Evolutionary conservation across 805 yeast species (phyloP).

Genomic region (Myxozyma geophila): DNA sequence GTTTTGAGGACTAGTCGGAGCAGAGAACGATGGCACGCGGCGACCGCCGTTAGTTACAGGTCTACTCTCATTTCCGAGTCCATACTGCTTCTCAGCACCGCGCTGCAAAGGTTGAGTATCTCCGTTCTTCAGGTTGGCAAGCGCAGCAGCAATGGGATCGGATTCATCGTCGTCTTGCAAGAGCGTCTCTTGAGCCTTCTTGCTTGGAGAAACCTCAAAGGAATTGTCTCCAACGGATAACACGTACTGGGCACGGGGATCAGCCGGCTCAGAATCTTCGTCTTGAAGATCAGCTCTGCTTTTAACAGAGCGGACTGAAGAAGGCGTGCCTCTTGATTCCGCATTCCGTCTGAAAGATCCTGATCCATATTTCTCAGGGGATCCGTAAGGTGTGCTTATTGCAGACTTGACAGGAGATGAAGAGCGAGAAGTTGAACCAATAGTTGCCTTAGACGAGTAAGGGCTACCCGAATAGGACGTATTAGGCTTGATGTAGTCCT

Average conservation of each 20-base stretch:
- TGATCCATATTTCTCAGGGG: conserved; percentile 3
- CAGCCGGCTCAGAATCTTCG: conserved; percentile 15
- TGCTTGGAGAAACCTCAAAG: conserved; percentile 22
- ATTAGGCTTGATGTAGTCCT: neutral
- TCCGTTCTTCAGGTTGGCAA: conserved; percentile 49
- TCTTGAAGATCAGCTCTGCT: neutral
- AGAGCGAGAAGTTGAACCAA: neutral
- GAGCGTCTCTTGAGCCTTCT: neutral
- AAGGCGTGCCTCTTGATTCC: neutral
- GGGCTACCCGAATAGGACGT: conserved; percentile 1
- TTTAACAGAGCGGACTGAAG: neutral
- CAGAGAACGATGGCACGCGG: conserved; percentile 40
- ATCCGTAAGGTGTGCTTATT: neutral
- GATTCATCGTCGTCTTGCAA: neutral
- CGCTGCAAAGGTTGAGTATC: conserved; percentile 13
- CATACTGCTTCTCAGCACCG: conserved; percentile 20
- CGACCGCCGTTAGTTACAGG: conserved; percentile 10
- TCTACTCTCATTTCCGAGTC: conserved; percentile 10
- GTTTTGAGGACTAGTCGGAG: conserved; percentile 41
- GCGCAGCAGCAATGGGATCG: conserved; percentile 62
- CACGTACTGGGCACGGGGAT: conserved; percentile 31
- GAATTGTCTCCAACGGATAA: conserved; percentile 32
- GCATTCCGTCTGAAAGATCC: conserved; percentile 3
- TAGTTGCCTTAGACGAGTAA: neutral
- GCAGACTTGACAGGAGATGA: conserved; percentile 10